Percentiles rank a stretch among this genome's conserved stretches.
Evolutionary conservation across 1,139 yeast species (phyloP).

Genomic region (Komagataea norvegica): DNA sequence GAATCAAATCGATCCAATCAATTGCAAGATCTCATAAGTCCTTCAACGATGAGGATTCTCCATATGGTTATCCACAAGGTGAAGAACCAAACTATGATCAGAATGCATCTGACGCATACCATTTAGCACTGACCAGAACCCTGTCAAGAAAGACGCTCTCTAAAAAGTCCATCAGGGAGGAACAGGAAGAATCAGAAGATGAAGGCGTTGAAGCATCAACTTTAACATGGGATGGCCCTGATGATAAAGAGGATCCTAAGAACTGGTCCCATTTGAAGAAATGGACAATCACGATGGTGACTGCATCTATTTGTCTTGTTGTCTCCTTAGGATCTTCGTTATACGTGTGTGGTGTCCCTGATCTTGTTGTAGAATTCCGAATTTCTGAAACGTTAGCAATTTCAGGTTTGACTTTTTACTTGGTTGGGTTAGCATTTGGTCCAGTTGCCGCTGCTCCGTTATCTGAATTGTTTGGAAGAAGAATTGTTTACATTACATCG

Average conservation of each 20-base stretch:
- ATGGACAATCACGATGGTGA: slow-evolving; percentile 60
- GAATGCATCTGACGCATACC: slow-evolving; percentile 19
- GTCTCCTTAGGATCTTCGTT: slow-evolving; percentile 70
- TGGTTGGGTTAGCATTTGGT: slow-evolving; percentile 66
- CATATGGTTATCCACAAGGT: slow-evolving; percentile 18
- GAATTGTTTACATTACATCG: slow-evolving; percentile 52
- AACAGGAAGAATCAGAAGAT: slow-evolving; percentile 11
- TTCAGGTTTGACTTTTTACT: slow-evolving; percentile 65
- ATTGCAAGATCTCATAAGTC: slow-evolving; percentile 17
- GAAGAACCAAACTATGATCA: slow-evolving; percentile 8
- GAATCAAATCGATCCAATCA: slow-evolving; percentile 11
- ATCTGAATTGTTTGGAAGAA: slow-evolving; percentile 71
- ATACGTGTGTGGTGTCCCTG: slow-evolving; percentile 58
- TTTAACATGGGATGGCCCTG: slow-evolving; percentile 58
- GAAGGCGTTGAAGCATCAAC: slow-evolving; percentile 34
- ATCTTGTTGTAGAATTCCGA: slow-evolving; percentile 40
- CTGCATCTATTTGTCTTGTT: slow-evolving; percentile 59
- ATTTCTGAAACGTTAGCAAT: slow-evolving; percentile 56
- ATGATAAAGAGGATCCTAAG: slow-evolving; percentile 57
- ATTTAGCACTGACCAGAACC: slow-evolving; percentile 23
- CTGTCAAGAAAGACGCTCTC: slow-evolving; percentile 23
- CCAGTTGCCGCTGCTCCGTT: slow-evolving; percentile 76
- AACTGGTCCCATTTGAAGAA: slow-evolving; percentile 61
- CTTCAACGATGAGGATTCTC: slow-evolving; percentile 13
- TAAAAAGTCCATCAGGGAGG: slow-evolving; percentile 2